Evolutionary conservation across 345 rosid species (phyloP).

Genomic region (Kernera saxatilis): DNA sequence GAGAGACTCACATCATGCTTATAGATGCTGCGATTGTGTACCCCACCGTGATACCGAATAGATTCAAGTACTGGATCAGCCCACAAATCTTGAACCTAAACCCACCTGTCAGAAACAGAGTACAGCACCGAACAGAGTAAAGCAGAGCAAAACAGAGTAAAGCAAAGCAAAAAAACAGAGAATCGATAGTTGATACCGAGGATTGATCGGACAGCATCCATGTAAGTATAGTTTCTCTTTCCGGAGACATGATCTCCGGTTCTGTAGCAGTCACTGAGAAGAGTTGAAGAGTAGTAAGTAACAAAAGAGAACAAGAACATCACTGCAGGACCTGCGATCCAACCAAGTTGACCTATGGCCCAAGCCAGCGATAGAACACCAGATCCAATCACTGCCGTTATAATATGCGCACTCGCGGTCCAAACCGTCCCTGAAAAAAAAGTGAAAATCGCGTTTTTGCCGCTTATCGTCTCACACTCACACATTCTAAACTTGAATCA

Average conservation of each 20-base stretch:
- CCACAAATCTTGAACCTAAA: constrained; percentile 62
- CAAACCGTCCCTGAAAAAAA: constrained; percentile 55
- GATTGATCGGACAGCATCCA: constrained; percentile 68
- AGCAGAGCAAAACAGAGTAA: neutral
- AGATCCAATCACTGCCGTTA: constrained; percentile 84
- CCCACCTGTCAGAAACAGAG: constrained; percentile 46
- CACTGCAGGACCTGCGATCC: constrained; percentile 78
- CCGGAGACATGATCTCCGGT: constrained; percentile 54
- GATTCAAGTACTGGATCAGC: constrained; percentile 53
- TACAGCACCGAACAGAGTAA: neutral
- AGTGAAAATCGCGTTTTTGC: neutral
- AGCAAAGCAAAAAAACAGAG: neutral
- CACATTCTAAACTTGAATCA: neutral
- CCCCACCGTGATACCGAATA: constrained; percentile 62
- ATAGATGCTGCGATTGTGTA: constrained; percentile 77
- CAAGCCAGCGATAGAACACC: constrained; percentile 82
- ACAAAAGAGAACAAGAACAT: constrained; percentile 71
- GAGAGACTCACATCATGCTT: constrained; percentile 62
- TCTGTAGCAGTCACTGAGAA: constrained; percentile 67
- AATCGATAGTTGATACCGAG: constrained; percentile 39
- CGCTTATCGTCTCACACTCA: neutral
- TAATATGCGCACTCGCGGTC: constrained; percentile 81
- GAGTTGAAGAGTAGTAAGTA: constrained; percentile 62
- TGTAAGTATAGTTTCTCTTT: constrained; percentile 73
- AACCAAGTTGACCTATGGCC: constrained; percentile 87